Evolutionary conservation across 108 stramenopile species (phyloP).

Genomic region (Bacterosira constricta): DNA sequence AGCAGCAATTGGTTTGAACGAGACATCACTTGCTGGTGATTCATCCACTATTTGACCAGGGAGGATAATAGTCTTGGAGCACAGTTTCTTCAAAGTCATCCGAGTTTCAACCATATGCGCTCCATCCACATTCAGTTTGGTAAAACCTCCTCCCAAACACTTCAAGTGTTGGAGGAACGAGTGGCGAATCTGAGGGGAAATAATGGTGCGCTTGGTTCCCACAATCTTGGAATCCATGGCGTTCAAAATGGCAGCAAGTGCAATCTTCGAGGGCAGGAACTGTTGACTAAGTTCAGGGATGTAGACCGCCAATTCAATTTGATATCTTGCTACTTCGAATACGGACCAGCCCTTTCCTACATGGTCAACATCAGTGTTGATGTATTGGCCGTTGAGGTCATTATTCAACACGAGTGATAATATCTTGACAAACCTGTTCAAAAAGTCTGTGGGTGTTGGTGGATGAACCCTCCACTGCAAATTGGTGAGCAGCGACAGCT

Average conservation of each 20-base stretch:
- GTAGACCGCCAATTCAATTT: conserved; percentile 71
- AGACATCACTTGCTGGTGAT: neutral
- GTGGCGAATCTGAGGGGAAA: conserved; percentile 1
- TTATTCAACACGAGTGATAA: neutral
- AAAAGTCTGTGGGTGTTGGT: conserved; percentile 27
- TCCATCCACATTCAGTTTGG: neutral
- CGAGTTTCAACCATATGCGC: neutral
- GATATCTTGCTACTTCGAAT: conserved; percentile 47
- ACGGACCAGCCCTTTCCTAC: conserved; percentile 24
- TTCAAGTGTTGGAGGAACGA: conserved; percentile 3
- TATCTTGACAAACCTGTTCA: conserved; percentile 23
- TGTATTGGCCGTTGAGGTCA: neutral
- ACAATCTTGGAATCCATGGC: conserved; percentile 30
- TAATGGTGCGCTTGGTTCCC: conserved; percentile 6
- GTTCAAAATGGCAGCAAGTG: conserved; percentile 45
- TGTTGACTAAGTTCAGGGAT: conserved; percentile 1
- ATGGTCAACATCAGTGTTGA: neutral
- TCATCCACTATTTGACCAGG: conserved; percentile 1
- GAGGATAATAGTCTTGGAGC: conserved; percentile 6
- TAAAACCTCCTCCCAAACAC: conserved; percentile 4
- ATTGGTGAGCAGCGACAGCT: conserved; percentile 6
- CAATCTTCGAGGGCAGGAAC: conserved; percentile 35
- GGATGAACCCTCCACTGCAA: conserved; percentile 40
- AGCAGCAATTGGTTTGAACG: neutral
- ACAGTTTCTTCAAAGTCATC: neutral